Evolutionary conservation across 345 rosid species (phyloP), one percentile per base, ranked within the genome.

Genomic region (Boechera divaricarpa): DNA sequence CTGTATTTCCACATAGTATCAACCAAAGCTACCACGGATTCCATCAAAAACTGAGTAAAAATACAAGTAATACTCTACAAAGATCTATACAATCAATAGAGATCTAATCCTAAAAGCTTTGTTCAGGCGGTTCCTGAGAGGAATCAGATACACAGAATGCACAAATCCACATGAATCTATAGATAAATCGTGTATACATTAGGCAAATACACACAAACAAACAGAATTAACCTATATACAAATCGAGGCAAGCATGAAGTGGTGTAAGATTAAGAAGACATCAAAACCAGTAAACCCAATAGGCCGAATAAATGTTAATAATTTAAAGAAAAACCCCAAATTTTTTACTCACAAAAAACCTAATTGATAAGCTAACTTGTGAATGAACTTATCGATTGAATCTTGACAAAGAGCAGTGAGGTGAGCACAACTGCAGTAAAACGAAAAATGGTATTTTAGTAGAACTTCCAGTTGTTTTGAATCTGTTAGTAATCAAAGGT

Each of bases 361-460:
- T 33, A 44, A 70, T 1, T 32, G n/a, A 57, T 69, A 69, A 45
- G 29, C 31, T 28, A 57, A 66, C 38, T 69, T 61, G 45, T 10
- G 32, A 58, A 58, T 33, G 16, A 73, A 82, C 57, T 49, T 81
- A 88, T 98, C 99, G 6, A 95, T 95, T 47, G 93, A 95, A 83
- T 92, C 99, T 87, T 98, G 88, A 49, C 94, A 85, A n/a, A 95
- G 90, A 79, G 96, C 92, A 58, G 90, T 90, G 72, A 92, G 86
- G 78, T 95, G 99, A 77, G 99, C 97, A 81, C 97, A 95, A 77
- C 99, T 95, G 91, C 81, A 78, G 64, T 16, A 42, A 79, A 61
- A 72, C 15, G n/a, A 41, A 32, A 74, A 32, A 74, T 53, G 36
- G 16, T 26, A 62, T 18, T 51, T 72, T 62, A 68, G 29, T 59